Base-by-base conservation (phyloP, 2,329 filamentous ascomycete species). In the Xylaria polymorpha region DNA sequence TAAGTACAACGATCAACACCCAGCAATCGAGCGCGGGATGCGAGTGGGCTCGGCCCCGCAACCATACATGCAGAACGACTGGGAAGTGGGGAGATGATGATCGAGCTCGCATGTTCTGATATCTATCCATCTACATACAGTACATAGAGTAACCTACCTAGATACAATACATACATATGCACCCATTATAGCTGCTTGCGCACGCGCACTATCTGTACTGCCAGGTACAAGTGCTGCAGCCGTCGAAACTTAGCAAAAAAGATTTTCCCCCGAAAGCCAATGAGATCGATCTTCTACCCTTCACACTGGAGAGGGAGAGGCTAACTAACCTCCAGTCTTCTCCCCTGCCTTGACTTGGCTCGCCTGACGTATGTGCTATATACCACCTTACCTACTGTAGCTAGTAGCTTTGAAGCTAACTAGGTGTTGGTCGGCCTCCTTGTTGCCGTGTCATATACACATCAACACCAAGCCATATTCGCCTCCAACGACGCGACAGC, bases 1-100 rank as follows among this genome's bases (percentile, higher is more conserved):
- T n/a, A n/a, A n/a, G n/a, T 46, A 67, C 29, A 61, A 39, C 29
- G 44, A 66, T 51, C 62, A 59, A 66, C 3, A 35, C 48, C 61
- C 57, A 41, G 53, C 60, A 56, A 41, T 44, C 32, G 53, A 29
- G 59, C 59, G 55, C 46, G 67, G 66, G 57, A 58, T 60, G 32
- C 51, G 51, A 41, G 62, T 56, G 32, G 53, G 22, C 12, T 18
- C n/a, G 12, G 29, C 55, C 56, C 59, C 67, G 46, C 67, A 66
- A 56, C 53, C 63, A 35, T 55, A 44, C 58, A 59, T 59, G 37
- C 56, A 37, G 56, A 44, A 44, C 32, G 39, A 44, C 56, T 58
- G 39, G 62, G 48, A 51, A 51, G 43, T 59, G 44, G 53, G 18
- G 25, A 48, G 57, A 25, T 56, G 55, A 43, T 35, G 58, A 66